These are phyloP conservation scores for Hymenoscyphus linearis DNA, from an alignment of 2,329 filamentous ascomycete genomes.

Conservation along the genomic window DNA sequence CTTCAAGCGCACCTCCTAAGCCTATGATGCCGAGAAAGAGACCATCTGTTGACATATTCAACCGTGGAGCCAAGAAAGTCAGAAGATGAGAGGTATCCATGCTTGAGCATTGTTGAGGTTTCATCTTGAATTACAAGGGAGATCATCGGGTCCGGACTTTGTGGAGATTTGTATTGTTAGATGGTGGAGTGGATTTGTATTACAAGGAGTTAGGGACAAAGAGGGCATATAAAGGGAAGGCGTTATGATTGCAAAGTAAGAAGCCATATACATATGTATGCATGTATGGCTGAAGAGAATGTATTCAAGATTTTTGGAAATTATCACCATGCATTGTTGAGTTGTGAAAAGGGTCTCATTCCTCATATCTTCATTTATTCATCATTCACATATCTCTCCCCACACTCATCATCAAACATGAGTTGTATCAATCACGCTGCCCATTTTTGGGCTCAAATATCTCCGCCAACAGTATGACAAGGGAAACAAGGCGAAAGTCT, in stretches of 20 bases:
- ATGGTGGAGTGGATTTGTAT: background rate
- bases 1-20: constrained; percentile 12
- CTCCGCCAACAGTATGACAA: background rate
- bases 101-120: background rate
- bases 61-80: constrained; percentile 20
- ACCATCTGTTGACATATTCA: constrained; percentile 26
- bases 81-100: constrained; percentile 8
- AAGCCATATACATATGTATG: no score
- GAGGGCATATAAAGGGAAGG: no score
- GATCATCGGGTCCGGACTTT: background rate
- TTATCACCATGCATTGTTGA: background rate
- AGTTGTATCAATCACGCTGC: background rate
- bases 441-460: background rate
- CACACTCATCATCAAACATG: background rate
- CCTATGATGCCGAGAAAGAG: constrained; percentile 22
- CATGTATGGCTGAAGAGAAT: no score
- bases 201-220: background rate
- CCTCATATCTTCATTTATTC: background rate
- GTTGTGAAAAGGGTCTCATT: background rate
- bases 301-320: background rate
- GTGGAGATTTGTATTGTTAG: background rate
- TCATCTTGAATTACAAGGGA: background rate
- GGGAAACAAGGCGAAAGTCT: background rate
- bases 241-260: no score
- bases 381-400: background rate